These are phyloP conservation scores for Pyrus pyrifolia DNA, from an alignment of 306 rosid species.

Conservation along the genomic window DNA sequence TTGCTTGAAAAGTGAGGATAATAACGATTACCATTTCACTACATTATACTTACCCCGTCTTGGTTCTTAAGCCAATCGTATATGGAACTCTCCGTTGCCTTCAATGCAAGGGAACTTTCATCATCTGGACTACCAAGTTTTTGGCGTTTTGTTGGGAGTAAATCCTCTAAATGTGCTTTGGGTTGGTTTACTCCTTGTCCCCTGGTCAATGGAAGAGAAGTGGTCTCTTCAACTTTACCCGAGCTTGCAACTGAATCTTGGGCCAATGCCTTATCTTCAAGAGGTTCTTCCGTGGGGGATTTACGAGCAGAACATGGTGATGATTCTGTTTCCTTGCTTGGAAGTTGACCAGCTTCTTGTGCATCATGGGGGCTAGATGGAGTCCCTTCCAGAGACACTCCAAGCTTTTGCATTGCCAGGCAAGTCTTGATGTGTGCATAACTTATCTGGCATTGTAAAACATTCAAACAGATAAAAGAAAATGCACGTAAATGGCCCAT, in stretches of 20 bases:
- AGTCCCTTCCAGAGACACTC: conserved; percentile 32
- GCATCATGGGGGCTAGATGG: conserved; percentile 13
- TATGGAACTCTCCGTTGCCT: conserved; percentile 58
- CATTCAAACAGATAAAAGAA: conserved; percentile 21
- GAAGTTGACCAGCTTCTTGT: conserved; percentile 20
- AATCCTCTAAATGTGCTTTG: conserved; percentile 20
- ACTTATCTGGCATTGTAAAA: conserved; percentile 41
- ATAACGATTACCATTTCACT: conserved; percentile 4
- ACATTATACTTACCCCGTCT: conserved; percentile 43
- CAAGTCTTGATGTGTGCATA: conserved; percentile 60
- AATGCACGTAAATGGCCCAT: background rate
- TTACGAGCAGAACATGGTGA: conserved; percentile 18
- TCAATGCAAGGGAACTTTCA: conserved; percentile 14
- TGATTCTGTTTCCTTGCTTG: conserved; percentile 14
- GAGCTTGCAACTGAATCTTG: conserved; percentile 3
- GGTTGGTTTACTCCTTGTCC: conserved; percentile 18
- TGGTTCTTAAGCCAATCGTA: conserved; percentile 58
- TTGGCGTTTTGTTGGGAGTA: conserved; percentile 41
- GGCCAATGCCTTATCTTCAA: conserved; percentile 13
- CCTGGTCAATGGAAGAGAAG: conserved; percentile 25
- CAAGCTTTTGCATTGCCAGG: conserved; percentile 48
- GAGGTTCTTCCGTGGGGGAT: conserved; percentile 9
- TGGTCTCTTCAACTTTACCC: conserved; percentile 16
- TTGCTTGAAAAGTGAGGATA: background rate
- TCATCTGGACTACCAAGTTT: conserved; percentile 35